Evolutionary conservation across 1,139 yeast genomes (phyloP).

Genomic region (Sugiyamaella novakii): DNA sequence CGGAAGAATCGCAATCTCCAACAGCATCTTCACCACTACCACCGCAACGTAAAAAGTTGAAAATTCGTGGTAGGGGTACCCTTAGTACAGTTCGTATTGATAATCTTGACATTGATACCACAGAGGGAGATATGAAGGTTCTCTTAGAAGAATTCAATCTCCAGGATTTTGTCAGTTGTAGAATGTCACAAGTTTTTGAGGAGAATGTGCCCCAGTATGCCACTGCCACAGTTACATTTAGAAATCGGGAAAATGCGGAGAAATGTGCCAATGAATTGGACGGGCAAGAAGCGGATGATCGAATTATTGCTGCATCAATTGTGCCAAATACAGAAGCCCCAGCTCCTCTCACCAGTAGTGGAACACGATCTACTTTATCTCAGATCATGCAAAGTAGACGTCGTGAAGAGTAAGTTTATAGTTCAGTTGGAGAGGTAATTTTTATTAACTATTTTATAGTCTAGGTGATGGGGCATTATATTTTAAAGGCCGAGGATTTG

Average conservation of each 20-base stretch:
- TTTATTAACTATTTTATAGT: constrained; percentile 3
- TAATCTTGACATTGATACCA: constrained; percentile 23
- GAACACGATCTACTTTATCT: not conserved
- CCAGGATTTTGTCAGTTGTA: constrained; percentile 11
- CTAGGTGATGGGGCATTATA: constrained; percentile 11
- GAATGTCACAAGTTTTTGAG: constrained; percentile 21
- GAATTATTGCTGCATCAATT: constrained; percentile 23
- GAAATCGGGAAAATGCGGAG: constrained; percentile 24
- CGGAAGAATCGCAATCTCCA: no score
- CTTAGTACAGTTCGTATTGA: constrained; percentile 24
- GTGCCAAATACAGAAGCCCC: constrained; percentile 2
- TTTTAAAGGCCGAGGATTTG: constrained; percentile 23
- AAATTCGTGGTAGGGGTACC: constrained; percentile 26
- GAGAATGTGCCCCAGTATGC: constrained; percentile 17
- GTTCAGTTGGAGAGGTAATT: not conserved
- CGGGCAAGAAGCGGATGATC: constrained; percentile 24
- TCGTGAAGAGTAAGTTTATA: not conserved
- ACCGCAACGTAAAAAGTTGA: constrained; percentile 15
- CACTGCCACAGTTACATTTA: constrained; percentile 21
- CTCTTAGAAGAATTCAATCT: constrained; percentile 20
- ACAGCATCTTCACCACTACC: not conserved
- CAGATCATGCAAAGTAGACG: constrained; percentile 3
- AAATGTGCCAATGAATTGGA: constrained; percentile 21
- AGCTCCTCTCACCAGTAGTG: not conserved
- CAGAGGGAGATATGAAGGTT: constrained; percentile 23